Percentiles rank a stretch among this genome's conserved stretches.
Evolutionary conservation across 2,329 filamentous ascomycete genomes (phyloP).

Genomic region (Colletotrichum karsti): DNA sequence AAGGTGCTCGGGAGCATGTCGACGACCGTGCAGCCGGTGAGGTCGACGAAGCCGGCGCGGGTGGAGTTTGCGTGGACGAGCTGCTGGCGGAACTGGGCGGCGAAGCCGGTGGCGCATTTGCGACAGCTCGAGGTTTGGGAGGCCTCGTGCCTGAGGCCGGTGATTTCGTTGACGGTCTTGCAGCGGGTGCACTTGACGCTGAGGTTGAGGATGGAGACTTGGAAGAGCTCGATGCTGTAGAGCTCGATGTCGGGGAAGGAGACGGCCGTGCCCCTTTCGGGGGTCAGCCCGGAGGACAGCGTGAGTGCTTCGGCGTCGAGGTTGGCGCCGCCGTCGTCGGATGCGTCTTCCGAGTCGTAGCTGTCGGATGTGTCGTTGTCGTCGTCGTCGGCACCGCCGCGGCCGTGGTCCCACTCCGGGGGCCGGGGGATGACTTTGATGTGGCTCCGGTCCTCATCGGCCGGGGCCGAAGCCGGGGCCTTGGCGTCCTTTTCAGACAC

Average conservation of each 20-base stretch:
- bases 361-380: slow-evolving; percentile 49
- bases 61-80: slow-evolving; percentile 77
- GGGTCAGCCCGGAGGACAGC: slow-evolving; percentile 45
- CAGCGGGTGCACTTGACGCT: slow-evolving; percentile 83
- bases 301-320: slow-evolving; percentile 41
- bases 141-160: slow-evolving; percentile 66
- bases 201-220: slow-evolving; percentile 72
- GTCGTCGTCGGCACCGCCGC: slow-evolving; percentile 49
- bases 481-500: slow-evolving; percentile 28
- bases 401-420: slow-evolving; percentile 75
- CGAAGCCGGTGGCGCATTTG: slow-evolving; percentile 64
- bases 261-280: slow-evolving; percentile 77
- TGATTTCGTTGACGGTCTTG: slow-evolving; percentile 76
- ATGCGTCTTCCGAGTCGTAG: slow-evolving; percentile 59
- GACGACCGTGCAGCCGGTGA: slow-evolving; percentile 76
- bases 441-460: slow-evolving; percentile 64
- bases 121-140: slow-evolving; percentile 64
- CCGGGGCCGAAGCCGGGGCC: slow-evolving; percentile 31
- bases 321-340: slow-evolving; percentile 52
- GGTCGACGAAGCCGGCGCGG: slow-evolving; percentile 81
- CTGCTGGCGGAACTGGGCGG: slow-evolving; percentile 69
- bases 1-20: slow-evolving; percentile 85
- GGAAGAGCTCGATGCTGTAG: slow-evolving; percentile 78
- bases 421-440: slow-evolving; percentile 78
- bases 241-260: slow-evolving; percentile 83